Conservation (phyloP, 108 stramenopile genomes). For the Cyclostephanos invisitatus region DNA sequence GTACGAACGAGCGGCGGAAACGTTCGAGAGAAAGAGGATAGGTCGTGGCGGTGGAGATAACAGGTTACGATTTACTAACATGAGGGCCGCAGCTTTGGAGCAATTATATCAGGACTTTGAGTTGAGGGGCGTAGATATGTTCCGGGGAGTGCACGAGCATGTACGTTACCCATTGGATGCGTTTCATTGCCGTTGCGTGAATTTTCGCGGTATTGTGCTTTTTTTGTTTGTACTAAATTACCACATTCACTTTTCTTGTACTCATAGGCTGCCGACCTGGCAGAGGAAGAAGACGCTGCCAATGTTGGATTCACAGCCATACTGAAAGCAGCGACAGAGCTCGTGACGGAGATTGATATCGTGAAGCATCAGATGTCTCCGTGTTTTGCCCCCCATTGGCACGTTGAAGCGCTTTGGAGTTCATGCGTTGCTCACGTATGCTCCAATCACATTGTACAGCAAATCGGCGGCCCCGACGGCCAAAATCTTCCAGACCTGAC, state of each 20-base stretch:
- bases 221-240: not conserved
- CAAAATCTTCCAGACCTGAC: constrained; percentile 76
- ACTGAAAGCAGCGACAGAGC: constrained; percentile 78
- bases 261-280: constrained; percentile 50
- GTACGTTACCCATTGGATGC: constrained; percentile 9
- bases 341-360: constrained; percentile 81
- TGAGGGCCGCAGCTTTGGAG: constrained; percentile 83
- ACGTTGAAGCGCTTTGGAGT: constrained; percentile 81
- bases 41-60: constrained; percentile 33
- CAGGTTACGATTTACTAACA: constrained; percentile 79
- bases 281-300: constrained; percentile 69
- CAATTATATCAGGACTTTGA: constrained; percentile 87
- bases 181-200: not conserved
- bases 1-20: constrained; percentile 77
- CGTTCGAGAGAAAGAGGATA: constrained; percentile 68
- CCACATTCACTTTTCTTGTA: not conserved
- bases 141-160: constrained; percentile 67
- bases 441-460: constrained; percentile 83
- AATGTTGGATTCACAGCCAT: constrained; percentile 75
- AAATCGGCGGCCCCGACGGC: constrained; percentile 87
- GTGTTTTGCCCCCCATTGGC: constrained; percentile 87
- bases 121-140: constrained; percentile 72
- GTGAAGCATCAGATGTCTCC: constrained; percentile 87
- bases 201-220: not conserved
- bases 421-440: constrained; percentile 86